Evolutionary conservation across 345 rosid species (phyloP).

Genomic region (Lenwebbia sp.): DNA sequence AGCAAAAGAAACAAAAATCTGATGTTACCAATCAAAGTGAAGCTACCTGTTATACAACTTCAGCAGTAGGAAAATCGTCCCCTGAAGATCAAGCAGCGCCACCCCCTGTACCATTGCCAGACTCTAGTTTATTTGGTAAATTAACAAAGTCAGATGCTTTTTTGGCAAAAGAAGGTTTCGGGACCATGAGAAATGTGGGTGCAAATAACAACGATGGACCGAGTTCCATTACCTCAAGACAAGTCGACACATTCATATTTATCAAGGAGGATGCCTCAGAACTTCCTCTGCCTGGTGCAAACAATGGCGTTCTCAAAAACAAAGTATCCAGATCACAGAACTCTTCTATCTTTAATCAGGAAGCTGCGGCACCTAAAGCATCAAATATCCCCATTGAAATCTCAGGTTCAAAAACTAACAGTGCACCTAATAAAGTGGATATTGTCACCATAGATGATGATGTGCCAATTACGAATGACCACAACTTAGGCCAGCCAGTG

Average conservation of each 20-base stretch:
- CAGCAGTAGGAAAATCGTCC: slow-evolving; percentile 2
- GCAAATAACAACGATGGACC: slow-evolving; percentile 1
- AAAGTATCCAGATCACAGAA: neutral
- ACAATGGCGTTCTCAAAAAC: neutral
- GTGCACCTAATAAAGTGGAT: slow-evolving; percentile 4
- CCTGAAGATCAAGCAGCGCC: slow-evolving; percentile 10
- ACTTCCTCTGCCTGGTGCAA: slow-evolving; percentile 5
- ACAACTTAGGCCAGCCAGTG: slow-evolving; percentile 7
- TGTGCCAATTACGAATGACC: slow-evolving; percentile 10
- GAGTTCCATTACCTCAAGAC: neutral
- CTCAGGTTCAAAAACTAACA: slow-evolving; percentile 5
- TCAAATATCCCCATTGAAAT: neutral
- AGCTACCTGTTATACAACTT: slow-evolving; percentile 1
- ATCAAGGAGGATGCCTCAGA: slow-evolving; percentile 7
- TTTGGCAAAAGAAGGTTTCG: neutral
- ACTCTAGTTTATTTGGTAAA: slow-evolving; percentile 16
- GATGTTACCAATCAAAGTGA: neutral
- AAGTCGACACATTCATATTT: neutral
- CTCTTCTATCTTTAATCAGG: slow-evolving; percentile 1
- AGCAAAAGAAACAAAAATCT: slow-evolving; percentile 23
- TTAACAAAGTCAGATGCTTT: neutral
- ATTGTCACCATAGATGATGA: slow-evolving; percentile 18
- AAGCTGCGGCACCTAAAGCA: neutral
- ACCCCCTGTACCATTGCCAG: slow-evolving; percentile 5
- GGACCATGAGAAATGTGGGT: neutral